These are phyloP conservation scores for Alloascoidea africana DNA, from an alignment of 805 yeast genomes.

Conservation along the genomic window DNA sequence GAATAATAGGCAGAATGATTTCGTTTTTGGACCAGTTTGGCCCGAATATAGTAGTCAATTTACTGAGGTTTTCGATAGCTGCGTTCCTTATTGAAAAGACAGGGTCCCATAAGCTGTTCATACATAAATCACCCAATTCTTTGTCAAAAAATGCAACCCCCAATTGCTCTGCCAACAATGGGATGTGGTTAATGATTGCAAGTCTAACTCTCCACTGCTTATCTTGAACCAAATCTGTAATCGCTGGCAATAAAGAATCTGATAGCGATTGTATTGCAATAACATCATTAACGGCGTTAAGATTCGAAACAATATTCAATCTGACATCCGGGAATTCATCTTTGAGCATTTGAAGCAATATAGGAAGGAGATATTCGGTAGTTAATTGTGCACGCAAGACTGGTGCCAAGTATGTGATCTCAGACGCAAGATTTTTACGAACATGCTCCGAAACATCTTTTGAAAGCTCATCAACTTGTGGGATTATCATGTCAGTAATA, in stretches of 20 bases:
- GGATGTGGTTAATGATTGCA: slow-evolving; percentile 94
- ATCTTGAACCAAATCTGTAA: slow-evolving; percentile 90
- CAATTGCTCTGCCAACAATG: slow-evolving; percentile 83
- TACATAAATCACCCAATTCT: slow-evolving; percentile 76
- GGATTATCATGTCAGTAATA: slow-evolving; percentile 58
- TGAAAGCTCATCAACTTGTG: slow-evolving; percentile 69
- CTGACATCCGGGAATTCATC: slow-evolving; percentile 97
- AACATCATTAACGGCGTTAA: slow-evolving; percentile 84
- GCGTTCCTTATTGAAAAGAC: slow-evolving; percentile 95
- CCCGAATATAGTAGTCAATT: slow-evolving; percentile 78
- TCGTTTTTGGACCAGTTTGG: slow-evolving; percentile 85
- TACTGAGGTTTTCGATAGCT: slow-evolving; percentile 71
- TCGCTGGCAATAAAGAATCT: slow-evolving; percentile 85
- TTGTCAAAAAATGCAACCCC: slow-evolving; percentile 90
- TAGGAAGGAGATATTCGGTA: slow-evolving; percentile 69
- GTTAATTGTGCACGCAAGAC: slow-evolving; percentile 75
- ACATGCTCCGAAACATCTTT: slow-evolving; percentile 89
- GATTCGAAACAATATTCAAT: slow-evolving; percentile 81
- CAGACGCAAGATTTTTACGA: slow-evolving; percentile 81
- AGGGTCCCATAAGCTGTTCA: slow-evolving; percentile 98
- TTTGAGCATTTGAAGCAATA: slow-evolving; percentile 82
- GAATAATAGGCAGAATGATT: slow-evolving; percentile 62
- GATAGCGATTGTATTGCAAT: slow-evolving; percentile 83
- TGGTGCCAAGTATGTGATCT: slow-evolving; percentile 78
- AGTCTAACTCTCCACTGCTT: slow-evolving; percentile 95